Evolutionary conservation across 306 rosid genomes (phyloP).

Genomic region (Vigna nakashimae): DNA sequence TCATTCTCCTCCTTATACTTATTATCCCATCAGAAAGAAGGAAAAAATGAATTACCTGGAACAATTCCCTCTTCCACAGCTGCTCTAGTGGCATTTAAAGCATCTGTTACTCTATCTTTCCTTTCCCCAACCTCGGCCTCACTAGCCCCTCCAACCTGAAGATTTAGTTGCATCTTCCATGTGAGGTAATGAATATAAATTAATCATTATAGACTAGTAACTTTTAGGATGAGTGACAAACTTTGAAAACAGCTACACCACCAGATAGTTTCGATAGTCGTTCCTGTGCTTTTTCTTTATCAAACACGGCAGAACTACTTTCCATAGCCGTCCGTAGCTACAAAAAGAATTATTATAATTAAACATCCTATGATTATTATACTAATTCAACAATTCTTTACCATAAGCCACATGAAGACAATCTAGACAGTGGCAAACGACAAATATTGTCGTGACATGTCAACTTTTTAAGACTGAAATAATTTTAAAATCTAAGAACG

Average conservation of each 20-base stretch:
- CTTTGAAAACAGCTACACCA: conserved; percentile 98
- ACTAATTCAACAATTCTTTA: background rate
- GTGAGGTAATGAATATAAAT: conserved; percentile 21
- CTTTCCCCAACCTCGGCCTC: conserved; percentile 95
- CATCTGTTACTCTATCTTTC: conserved; percentile 97
- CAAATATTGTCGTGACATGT: conserved; percentile 9
- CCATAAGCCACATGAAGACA: conserved; percentile 31
- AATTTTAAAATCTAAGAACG: conserved; percentile 1
- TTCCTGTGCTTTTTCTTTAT: conserved; percentile 95
- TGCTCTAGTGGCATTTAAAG: conserved; percentile 91
- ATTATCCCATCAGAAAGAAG: conserved; percentile 2
- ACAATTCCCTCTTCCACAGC: conserved; percentile 98
- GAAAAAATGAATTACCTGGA: conserved; percentile 64
- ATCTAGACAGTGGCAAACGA: background rate
- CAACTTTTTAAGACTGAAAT: conserved; percentile 26
- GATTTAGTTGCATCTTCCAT: conserved; percentile 40
- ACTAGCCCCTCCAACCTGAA: conserved; percentile 95
- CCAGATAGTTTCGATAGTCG: conserved; percentile 88
- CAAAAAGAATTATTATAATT: conserved; percentile 37
- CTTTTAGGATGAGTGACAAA: conserved; percentile 44
- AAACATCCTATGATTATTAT: background rate
- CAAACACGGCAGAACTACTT: conserved; percentile 75
- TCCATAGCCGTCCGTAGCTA: conserved; percentile 83
- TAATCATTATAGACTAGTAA: conserved; percentile 35
- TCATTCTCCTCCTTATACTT: conserved; percentile 5